Percentiles rank a stretch among this genome's conserved stretches.
These are phyloP conservation scores for Raddia guianensis DNA, from an alignment of 176 grass and related monocot genomes.

Conservation along the genomic window DNA sequence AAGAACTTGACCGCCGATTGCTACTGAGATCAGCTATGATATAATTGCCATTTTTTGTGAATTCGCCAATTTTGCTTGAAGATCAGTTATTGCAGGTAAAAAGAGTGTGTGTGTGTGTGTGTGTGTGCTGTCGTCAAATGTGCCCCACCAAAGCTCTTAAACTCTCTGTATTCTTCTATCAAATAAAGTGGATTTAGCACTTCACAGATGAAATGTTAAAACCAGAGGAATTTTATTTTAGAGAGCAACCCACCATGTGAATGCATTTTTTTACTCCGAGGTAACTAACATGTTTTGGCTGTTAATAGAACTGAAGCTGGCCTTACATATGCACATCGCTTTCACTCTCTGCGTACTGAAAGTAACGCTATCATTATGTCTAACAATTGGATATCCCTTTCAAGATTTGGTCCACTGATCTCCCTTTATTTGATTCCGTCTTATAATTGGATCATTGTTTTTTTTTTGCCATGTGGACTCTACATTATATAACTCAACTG, in stretches of 20 bases:
- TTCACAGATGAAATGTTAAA: slow-evolving; percentile 25
- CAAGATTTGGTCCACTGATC: slow-evolving; percentile 46
- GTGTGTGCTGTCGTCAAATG: background rate
- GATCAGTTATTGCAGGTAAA: background rate
- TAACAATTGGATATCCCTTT: slow-evolving; percentile 42
- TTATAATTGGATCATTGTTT: slow-evolving; percentile 35
- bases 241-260: slow-evolving; percentile 34
- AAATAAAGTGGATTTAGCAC: slow-evolving; percentile 32
- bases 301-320: slow-evolving; percentile 33
- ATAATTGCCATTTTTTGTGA: background rate
- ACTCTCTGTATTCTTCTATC: background rate
- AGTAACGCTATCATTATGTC: slow-evolving; percentile 39
- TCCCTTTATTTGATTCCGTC: slow-evolving; percentile 39
- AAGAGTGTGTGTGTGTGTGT: background rate
- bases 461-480: slow-evolving; percentile 36
- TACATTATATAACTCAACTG: slow-evolving; percentile 40
- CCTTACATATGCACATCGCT: slow-evolving; percentile 14
- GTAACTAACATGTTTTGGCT: slow-evolving; percentile 2
- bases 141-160: background rate
- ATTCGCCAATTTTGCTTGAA: background rate
- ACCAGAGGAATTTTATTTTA: slow-evolving; percentile 28
- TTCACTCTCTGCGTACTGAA: slow-evolving; percentile 30
- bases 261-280: slow-evolving; percentile 40
- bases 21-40: background rate
- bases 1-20: slow-evolving; percentile 15